Evolutionary conservation across 2,329 filamentous ascomycete genomes (phyloP), one percentile per base, ranked within the genome.

Genomic region (Fusarium sp.): DNA sequence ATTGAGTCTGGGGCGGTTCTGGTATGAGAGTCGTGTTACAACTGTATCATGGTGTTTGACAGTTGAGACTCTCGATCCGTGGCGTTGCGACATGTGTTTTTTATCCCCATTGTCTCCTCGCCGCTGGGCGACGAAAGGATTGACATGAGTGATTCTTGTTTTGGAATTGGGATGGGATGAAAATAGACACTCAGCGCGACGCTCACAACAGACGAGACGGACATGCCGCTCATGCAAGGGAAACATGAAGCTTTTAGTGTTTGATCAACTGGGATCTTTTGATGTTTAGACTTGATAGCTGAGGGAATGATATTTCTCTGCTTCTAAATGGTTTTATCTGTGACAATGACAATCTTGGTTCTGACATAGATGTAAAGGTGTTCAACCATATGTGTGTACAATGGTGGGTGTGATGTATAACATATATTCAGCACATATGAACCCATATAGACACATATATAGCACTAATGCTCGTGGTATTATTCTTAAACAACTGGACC

Each of bases 191-290:
- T 70, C 68, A 66, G 50, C 67, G 63, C 73, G 71, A 78, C 69
- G 75, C 71, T 78, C 63, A 74, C 67, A 72, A 67, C 75, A 73
- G 57, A 77, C 64, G 50, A 73, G 54, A 77, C 64, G 50, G 67
- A 77, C 66, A 71, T 68, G 52, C 57, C 68, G 64, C 68, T 72
- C 72, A 68, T 45, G 66, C 75, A 68, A 34, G 66, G 59, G 66
- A 61, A 76, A 64, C 43, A 39, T 62, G 4, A 60, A 57, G 61
- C 39, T 64, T 54, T 62, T 65, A 56, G 72, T 70, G 64, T 65
- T 62, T 66, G 50, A 68, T 57, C 56, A 60, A 66, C 52, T 67
- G 23, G 62, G 56, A 59, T 70, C 64, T 66, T 57, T 73, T 63
- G 43, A 54, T 67, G 61, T 60, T 63, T 71, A 78, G 70, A 78